Percentiles rank a stretch among this genome's conserved stretches.
Conservation (phyloP, 345 rosid genomes). For the Citrus inodora region DNA sequence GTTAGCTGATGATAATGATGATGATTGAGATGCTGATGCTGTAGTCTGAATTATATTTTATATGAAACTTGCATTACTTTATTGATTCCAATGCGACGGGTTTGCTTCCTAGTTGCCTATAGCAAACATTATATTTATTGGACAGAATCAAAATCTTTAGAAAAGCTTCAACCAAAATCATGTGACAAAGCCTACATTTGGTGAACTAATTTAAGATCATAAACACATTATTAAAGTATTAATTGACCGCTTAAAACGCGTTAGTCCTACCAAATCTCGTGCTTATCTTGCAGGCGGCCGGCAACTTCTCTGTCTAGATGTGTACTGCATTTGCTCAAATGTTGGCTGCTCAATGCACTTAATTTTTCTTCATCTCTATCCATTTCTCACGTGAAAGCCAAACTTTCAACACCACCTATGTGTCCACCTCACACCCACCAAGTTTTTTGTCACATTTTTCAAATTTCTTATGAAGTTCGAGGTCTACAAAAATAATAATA, state of each 20-base stretch:
- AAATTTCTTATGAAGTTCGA: too few relatives aligned
- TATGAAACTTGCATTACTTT: not conserved
- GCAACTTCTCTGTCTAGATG: not conserved
- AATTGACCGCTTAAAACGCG: constrained; percentile 27
- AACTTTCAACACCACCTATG: not conserved
- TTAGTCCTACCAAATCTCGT: constrained; percentile 30
- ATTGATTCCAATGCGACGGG: not conserved
- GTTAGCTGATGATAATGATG: constrained; percentile 5
- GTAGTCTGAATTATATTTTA: constrained; percentile 19
- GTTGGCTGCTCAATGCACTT: not conserved
- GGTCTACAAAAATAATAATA: too few relatives aligned
- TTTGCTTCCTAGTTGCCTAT: constrained; percentile 16
- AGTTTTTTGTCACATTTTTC: too few relatives aligned
- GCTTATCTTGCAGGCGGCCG: constrained; percentile 4
- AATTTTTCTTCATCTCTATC: not conserved
- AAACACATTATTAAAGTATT: constrained; percentile 7
- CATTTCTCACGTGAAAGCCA: not conserved
- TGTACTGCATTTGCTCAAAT: not conserved
- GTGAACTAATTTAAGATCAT: constrained; percentile 2
- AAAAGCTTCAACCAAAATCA: not conserved
- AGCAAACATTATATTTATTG: constrained; percentile 12
- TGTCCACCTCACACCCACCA: too few relatives aligned
- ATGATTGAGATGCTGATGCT: not conserved
- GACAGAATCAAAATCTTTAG: not conserved
- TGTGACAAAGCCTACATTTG: not conserved